Evolutionary conservation across 139 green algal species (phyloP).

Genomic region (Microglena sp.): DNA sequence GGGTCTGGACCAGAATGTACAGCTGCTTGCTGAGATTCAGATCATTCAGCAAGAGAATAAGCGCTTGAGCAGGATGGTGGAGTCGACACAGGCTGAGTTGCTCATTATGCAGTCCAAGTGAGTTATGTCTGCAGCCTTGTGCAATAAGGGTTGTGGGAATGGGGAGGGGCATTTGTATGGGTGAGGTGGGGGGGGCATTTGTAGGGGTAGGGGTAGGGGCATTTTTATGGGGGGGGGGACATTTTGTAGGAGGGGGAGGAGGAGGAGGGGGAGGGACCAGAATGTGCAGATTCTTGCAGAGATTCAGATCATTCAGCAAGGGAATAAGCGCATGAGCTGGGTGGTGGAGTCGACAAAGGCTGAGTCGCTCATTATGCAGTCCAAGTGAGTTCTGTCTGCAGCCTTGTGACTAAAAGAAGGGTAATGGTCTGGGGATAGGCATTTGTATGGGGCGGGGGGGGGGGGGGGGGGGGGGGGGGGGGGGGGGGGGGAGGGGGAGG

Average conservation of each 20-base stretch:
- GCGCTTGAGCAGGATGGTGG: background rate
- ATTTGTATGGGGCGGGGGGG: too few relatives aligned
- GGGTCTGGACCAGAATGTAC: conserved; percentile 15
- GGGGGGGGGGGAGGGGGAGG: too few relatives aligned
- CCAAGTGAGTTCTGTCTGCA: background rate
- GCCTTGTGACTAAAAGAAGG: too few relatives aligned
- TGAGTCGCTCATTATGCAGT: conserved; percentile 14
- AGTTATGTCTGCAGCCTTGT: too few relatives aligned
- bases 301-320: conserved; percentile 18
- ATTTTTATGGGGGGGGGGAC: too few relatives aligned
- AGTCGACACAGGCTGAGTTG: conserved; percentile 6
- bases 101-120: conserved; percentile 10
- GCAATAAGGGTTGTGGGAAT: too few relatives aligned
- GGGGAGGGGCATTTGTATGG: too few relatives aligned
- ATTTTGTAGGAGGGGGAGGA: too few relatives aligned
- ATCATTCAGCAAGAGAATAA: conserved; percentile 6
- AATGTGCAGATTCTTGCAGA: conserved; percentile 28
- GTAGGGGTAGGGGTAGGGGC: too few relatives aligned
- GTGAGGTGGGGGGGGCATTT: too few relatives aligned
- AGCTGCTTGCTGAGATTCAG: conserved; percentile 28
- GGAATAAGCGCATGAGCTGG: background rate
- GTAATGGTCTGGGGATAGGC: too few relatives aligned
- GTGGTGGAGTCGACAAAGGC: background rate
- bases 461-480: too few relatives aligned
- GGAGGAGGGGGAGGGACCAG: background rate